phyloP scores from a whole-genome alignment of 2,329 filamentous ascomycete species.

The Fusarium sp. region DNA sequence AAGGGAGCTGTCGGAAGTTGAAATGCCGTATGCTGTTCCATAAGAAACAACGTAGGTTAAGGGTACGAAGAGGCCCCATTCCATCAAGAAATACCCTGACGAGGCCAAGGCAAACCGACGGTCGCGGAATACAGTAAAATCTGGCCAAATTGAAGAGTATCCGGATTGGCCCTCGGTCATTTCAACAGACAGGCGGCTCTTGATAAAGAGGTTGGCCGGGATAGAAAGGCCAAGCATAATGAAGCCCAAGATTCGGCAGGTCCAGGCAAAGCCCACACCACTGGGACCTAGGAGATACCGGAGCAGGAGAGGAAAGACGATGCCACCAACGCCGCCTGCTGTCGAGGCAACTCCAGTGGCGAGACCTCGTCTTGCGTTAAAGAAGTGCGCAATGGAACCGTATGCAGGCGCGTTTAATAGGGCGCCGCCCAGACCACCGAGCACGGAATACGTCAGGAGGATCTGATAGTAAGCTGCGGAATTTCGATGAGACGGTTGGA shows the following conservation, averaged over 20 bases:
- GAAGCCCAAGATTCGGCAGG: not conserved
- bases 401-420: not conserved
- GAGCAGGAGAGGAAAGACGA: not conserved
- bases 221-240: not conserved
- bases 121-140: not conserved
- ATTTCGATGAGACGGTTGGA: not conserved
- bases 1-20: not conserved
- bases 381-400: not conserved
- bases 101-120: not conserved
- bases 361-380: not conserved
- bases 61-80: not conserved
- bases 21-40: not conserved
- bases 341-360: not conserved
- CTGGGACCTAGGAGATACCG: not conserved
- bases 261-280: not conserved
- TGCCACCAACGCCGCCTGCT: not conserved
- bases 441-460: not conserved
- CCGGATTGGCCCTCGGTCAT: too few relatives aligned
- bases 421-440: not conserved
- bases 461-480: constrained; percentile 3
- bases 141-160: not conserved
- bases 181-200: not conserved
- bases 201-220: not conserved
- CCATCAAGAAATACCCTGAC: not conserved
- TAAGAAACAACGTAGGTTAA: not conserved